These are phyloP conservation scores for Rutstroemia sp. DNA, from an alignment of 2,329 filamentous ascomycete genomes.

Conservation along the genomic window DNA sequence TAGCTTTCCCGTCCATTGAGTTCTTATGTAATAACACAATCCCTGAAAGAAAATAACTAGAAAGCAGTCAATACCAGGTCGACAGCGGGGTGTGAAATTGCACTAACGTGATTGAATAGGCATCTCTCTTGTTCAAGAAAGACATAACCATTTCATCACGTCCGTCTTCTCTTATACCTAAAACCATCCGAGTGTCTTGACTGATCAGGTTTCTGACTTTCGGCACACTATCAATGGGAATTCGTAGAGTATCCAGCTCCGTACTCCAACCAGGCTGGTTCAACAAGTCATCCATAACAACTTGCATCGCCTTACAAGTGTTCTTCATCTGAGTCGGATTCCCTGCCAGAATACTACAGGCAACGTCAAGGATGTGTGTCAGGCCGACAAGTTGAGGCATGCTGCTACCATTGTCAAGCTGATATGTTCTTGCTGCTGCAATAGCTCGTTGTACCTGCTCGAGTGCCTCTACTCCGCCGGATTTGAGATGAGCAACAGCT, in stretches of 20 bases:
- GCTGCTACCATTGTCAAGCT: conserved; percentile 55
- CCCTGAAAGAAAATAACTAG: conserved; percentile 25
- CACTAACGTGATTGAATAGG: conserved; percentile 32
- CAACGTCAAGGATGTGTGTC: conserved; percentile 60
- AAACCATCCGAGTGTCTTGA: conserved; percentile 47
- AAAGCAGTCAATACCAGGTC: background rate
- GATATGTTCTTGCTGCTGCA: conserved; percentile 64
- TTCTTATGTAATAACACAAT: conserved; percentile 38
- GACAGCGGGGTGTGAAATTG: background rate
- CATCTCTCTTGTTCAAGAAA: conserved; percentile 53
- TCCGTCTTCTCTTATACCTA: conserved; percentile 40
- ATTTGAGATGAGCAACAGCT: conserved; percentile 60
- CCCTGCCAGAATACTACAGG: conserved; percentile 56
- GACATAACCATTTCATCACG: conserved; percentile 52
- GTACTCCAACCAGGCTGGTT: conserved; percentile 26
- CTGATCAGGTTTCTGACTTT: conserved; percentile 45
- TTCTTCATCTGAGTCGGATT: conserved; percentile 46
- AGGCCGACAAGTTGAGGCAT: conserved; percentile 62
- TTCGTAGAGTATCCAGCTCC: conserved; percentile 38
- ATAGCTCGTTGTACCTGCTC: conserved; percentile 66
- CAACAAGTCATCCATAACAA: conserved; percentile 50
- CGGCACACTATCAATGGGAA: conserved; percentile 48
- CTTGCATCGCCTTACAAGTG: conserved; percentile 57
- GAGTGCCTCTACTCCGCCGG: conserved; percentile 55
- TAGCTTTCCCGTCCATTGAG: conserved; percentile 48